Evolutionary conservation across 305 asterid genomes (phyloP).

Genomic region (Fraxinus xanthoxyloides): DNA sequence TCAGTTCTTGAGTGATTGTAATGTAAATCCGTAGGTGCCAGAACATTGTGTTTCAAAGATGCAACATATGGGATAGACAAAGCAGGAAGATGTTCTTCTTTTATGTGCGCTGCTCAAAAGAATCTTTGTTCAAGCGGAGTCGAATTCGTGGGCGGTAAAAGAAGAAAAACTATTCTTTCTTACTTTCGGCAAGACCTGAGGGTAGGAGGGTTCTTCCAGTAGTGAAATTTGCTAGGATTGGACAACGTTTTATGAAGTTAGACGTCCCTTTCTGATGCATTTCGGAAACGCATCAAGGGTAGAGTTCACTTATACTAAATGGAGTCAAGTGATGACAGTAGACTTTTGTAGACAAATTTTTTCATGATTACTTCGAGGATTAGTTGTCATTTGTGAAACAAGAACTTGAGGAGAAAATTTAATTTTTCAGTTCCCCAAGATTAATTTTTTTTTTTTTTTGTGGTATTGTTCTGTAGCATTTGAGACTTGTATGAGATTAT

Average conservation of each 20-base stretch:
- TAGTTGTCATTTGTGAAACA: conserved; percentile 20
- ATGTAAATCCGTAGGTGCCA: conserved; percentile 55
- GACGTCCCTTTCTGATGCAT: conserved; percentile 22
- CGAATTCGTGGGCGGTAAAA: conserved; percentile 7
- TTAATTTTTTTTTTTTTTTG: background rate
- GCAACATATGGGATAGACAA: conserved; percentile 27
- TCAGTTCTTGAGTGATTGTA: conserved; percentile 76
- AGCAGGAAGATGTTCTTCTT: conserved; percentile 11
- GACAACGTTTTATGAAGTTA: conserved; percentile 24
- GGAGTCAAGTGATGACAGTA: conserved; percentile 19
- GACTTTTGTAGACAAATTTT: conserved; percentile 16
- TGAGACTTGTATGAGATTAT: background rate
- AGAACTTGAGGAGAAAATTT: conserved; percentile 18
- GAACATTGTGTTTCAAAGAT: conserved; percentile 24
- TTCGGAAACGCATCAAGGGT: conserved; percentile 30
- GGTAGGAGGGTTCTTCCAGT: conserved; percentile 16
- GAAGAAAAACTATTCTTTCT: conserved; percentile 19
- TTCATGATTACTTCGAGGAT: conserved; percentile 12
- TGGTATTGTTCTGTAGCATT: background rate
- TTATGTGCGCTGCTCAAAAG: conserved; percentile 20
- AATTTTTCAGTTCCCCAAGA: conserved; percentile 23
- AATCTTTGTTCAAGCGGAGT: conserved; percentile 1
- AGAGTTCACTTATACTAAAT: conserved; percentile 21
- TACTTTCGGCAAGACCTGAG: conserved; percentile 21
- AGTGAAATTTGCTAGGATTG: conserved; percentile 29